These are phyloP conservation scores for Myrica gale DNA, from an alignment of 306 rosid species.

Conservation along the genomic window DNA sequence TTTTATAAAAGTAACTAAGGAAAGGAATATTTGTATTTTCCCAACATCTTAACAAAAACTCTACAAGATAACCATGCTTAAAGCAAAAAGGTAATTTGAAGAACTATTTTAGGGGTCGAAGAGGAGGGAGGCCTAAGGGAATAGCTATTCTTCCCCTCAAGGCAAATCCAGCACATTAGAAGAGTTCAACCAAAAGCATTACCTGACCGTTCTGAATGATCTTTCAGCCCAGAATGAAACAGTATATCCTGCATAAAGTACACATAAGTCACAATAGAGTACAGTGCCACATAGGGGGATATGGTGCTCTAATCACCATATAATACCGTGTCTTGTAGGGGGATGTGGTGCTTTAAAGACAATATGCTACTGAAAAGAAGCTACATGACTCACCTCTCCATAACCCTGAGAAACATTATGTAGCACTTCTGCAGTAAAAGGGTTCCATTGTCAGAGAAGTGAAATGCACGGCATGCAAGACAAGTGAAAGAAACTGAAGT, in stretches of 20 bases:
- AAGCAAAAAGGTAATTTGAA: not conserved
- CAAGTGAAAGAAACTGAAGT: not conserved
- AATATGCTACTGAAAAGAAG: constrained; percentile 18
- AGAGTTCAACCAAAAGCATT: constrained; percentile 6
- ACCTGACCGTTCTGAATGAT: constrained; percentile 68
- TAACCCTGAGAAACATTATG: constrained; percentile 50
- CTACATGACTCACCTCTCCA: constrained; percentile 52
- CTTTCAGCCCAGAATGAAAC: constrained; percentile 59
- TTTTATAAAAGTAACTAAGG: not conserved
- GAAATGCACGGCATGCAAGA: constrained; percentile 1
- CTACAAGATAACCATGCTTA: not conserved
- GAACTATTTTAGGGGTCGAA: not conserved
- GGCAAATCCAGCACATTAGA: constrained; percentile 13
- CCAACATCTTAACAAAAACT: not conserved
- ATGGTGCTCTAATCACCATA: constrained; percentile 20
- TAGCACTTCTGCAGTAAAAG: constrained; percentile 48
- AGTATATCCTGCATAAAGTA: constrained; percentile 58
- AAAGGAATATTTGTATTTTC: not conserved
- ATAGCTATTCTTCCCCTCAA: constrained; percentile 8
- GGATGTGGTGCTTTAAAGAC: constrained; percentile 7
- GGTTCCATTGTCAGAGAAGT: constrained; percentile 5
- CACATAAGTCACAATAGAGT: constrained; percentile 25
- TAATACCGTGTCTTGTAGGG: constrained; percentile 9
- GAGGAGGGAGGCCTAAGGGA: not conserved
- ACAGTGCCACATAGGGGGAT: constrained; percentile 1